These are phyloP conservation scores for Lipomyces yarrowii DNA, from an alignment of 1,139 yeast species.

Conservation along the genomic window DNA sequence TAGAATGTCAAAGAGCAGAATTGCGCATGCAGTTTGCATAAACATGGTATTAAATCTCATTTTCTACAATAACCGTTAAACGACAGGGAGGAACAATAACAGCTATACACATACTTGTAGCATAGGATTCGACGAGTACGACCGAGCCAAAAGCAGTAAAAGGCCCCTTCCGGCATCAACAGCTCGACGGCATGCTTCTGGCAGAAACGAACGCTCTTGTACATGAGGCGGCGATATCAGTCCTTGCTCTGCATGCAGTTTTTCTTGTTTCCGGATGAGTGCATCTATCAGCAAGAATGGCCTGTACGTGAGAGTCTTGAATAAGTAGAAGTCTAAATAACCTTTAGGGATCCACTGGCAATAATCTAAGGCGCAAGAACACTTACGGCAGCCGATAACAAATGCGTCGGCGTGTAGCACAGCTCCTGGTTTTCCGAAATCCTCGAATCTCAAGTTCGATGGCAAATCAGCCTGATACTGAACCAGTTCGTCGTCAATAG, in stretches of 20 bases:
- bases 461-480: slow-evolving; percentile 18
- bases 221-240: slow-evolving; percentile 11
- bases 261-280: slow-evolving; percentile 20
- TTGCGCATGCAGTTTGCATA: slow-evolving; percentile 29
- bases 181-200: slow-evolving; percentile 31
- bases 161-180: slow-evolving; percentile 29
- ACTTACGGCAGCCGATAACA: slow-evolving; percentile 28
- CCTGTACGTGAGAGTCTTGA: slow-evolving; percentile 29
- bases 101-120: slow-evolving; percentile 8
- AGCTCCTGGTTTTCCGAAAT: slow-evolving; percentile 26
- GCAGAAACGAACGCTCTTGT: slow-evolving; percentile 20
- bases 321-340: slow-evolving; percentile 21
- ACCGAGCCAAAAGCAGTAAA: slow-evolving; percentile 23
- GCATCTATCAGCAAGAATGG: slow-evolving; percentile 27
- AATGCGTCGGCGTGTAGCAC: slow-evolving; percentile 29
- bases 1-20: slow-evolving; percentile 24
- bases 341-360: not conserved
- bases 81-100: not conserved
- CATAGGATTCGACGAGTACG: slow-evolving; percentile 30
- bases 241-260: slow-evolving; percentile 12
- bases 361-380: not conserved
- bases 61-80: slow-evolving; percentile 12
- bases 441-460: slow-evolving; percentile 20
- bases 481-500: slow-evolving; percentile 20
- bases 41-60: slow-evolving; percentile 30